These are phyloP conservation scores for Polytolypa hystricis DNA, from an alignment of 2,329 filamentous ascomycete species.

Conservation along the genomic window DNA sequence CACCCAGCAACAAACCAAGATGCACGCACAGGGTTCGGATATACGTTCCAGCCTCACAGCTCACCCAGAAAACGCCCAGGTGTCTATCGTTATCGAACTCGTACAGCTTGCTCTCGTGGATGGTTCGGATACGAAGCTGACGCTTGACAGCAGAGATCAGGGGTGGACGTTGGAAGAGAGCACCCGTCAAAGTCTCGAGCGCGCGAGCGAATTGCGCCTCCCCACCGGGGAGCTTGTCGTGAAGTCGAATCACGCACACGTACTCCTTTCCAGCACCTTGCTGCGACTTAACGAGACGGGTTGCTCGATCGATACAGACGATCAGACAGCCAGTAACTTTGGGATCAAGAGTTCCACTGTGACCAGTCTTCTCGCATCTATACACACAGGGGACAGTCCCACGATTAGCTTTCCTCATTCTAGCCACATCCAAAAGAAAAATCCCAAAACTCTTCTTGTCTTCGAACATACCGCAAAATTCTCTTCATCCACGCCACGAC, in stretches of 20 bases:
- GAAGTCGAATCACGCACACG: conserved; percentile 85
- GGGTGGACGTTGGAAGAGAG: conserved; percentile 91
- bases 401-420: conserved; percentile 1
- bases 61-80: conserved; percentile 97
- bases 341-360: conserved; percentile 95
- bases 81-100: conserved; percentile 99
- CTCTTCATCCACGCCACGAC: conserved; percentile 99
- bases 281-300: conserved; percentile 95
- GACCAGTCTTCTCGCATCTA: conserved; percentile 89
- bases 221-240: conserved; percentile 89
- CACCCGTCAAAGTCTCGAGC: conserved; percentile 90
- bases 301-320: conserved; percentile 92
- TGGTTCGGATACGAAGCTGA: conserved; percentile 94
- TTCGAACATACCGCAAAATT: conserved; percentile 61
- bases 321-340: conserved; percentile 96
- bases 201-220: conserved; percentile 87
- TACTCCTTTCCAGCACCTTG: conserved; percentile 99
- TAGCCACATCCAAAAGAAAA: no score
- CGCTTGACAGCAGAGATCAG: conserved; percentile 98
- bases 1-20: conserved; percentile 63
- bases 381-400: conserved; percentile 8
- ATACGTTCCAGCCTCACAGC: conserved; percentile 96
- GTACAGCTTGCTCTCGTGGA: conserved; percentile 89
- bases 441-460: no score
- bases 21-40: conserved; percentile 97